Conservation (phyloP, 2,329 filamentous ascomycete genomes). For the Harringtonia aguacate region DNA sequence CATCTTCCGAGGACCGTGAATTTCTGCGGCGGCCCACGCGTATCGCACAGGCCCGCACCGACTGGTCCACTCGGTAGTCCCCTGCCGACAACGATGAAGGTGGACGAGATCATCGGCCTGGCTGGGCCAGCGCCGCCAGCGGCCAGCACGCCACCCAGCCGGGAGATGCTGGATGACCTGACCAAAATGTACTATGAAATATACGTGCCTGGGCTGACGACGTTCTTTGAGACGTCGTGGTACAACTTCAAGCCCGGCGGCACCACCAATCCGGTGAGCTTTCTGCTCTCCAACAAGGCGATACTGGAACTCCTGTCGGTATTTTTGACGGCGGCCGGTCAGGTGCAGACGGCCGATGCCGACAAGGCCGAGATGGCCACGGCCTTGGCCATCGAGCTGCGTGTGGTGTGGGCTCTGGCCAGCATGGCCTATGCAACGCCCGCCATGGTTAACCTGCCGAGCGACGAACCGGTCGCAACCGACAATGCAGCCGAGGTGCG, state of each 20-base stretch:
- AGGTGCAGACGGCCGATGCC: slow-evolving; percentile 34
- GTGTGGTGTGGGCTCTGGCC: slow-evolving; percentile 50
- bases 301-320: slow-evolving; percentile 58
- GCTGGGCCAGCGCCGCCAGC: slow-evolving; percentile 50
- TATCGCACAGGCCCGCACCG: too few relatives aligned
- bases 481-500: slow-evolving; percentile 54
- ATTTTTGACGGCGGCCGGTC: slow-evolving; percentile 46
- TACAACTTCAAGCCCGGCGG: slow-evolving; percentile 46
- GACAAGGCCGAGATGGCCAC: slow-evolving; percentile 37
- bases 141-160: slow-evolving; percentile 38
- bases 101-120: slow-evolving; percentile 59
- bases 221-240: slow-evolving; percentile 76
- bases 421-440: slow-evolving; percentile 33
- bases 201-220: slow-evolving; percentile 61
- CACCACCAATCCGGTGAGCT: slow-evolving; percentile 26
- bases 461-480: slow-evolving; percentile 32
- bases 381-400: slow-evolving; percentile 44
- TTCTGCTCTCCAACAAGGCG: slow-evolving; percentile 39
- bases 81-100: slow-evolving; percentile 43
- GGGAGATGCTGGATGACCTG: slow-evolving; percentile 52
- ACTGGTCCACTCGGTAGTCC: background rate
- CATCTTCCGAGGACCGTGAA: background rate
- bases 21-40: too few relatives aligned
- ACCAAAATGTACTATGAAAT: slow-evolving; percentile 63
- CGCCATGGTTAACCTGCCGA: slow-evolving; percentile 22